These are phyloP conservation scores for Didymosphaeria variabile DNA, from an alignment of 2,329 filamentous ascomycete genomes.

Conservation along the genomic window DNA sequence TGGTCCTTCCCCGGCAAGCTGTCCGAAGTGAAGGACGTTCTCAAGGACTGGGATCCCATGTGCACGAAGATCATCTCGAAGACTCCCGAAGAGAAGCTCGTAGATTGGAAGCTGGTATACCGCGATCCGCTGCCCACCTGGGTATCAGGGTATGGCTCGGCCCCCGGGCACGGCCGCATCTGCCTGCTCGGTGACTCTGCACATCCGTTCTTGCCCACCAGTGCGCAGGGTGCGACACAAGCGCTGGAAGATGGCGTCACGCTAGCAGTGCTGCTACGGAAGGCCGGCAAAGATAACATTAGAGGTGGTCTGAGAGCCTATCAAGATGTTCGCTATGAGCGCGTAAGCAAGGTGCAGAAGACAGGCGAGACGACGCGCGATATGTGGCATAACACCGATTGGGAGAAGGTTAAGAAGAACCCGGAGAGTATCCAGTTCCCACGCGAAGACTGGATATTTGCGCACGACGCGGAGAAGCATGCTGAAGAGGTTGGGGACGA, in stretches of 20 bases:
- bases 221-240: slow-evolving; percentile 63
- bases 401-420: slow-evolving; percentile 44
- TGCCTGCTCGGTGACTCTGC: slow-evolving; percentile 64
- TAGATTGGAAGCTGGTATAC: slow-evolving; percentile 66
- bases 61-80: slow-evolving; percentile 46
- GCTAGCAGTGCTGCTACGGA: slow-evolving; percentile 35
- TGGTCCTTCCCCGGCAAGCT: slow-evolving; percentile 48
- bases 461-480: slow-evolving; percentile 41
- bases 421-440: slow-evolving; percentile 42
- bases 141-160: slow-evolving; percentile 58
- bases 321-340: slow-evolving; percentile 46
- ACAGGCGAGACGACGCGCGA: slow-evolving; percentile 46
- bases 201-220: slow-evolving; percentile 64
- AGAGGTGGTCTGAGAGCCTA: slow-evolving; percentile 40
- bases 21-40: slow-evolving; percentile 43
- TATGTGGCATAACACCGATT: slow-evolving; percentile 48
- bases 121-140: slow-evolving; percentile 63
- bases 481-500: slow-evolving; percentile 41
- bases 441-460: slow-evolving; percentile 45
- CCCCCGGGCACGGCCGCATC: slow-evolving; percentile 51
- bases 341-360: slow-evolving; percentile 46
- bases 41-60: slow-evolving; percentile 46
- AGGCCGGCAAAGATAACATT: slow-evolving; percentile 43
- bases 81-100: slow-evolving; percentile 48
- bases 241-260: slow-evolving; percentile 60